Base-by-base conservation (phyloP, 139 green algal genomes). In the Chlamydomonas schloesseri region DNA sequence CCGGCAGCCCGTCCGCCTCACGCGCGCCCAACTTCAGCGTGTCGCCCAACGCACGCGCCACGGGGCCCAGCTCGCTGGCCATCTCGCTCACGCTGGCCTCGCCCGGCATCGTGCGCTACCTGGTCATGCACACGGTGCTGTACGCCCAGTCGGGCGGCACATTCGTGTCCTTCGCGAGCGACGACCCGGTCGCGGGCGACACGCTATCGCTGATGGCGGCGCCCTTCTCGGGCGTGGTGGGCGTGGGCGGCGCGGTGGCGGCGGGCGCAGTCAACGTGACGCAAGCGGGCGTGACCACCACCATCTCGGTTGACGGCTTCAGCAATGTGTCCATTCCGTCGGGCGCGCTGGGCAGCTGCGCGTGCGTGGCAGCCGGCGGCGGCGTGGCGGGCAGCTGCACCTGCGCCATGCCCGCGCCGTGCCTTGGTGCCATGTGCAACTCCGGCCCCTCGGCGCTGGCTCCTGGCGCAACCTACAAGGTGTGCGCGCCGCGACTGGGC, bases 391-490 rank as follows among this genome's bases (percentile, higher is more conserved):
- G 50, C 47, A n/a, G 53, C 36, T 93, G 90, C 71, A 42, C 47
- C n/a, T 93, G 90, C 71, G 34, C 34, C 17, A 42, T 84, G n/a
- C 53, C 86, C 24, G 68, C 82, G 15, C 72, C 57, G 0, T 93
- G 90, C 75, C 90, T 88, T 68, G 87, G 75, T 0, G 20, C 29
- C 11, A 64, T 88, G 33, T 93, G 90, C 73, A 53, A 83, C 31
- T n/a, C 83, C n/a, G 89, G 71, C n/a, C 69, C 55, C 0, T 65
- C 68, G 10, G 84, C 87, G 8, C 33, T 93, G 4, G 29, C 70
- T 13, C 80, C 90, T 2, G 88, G 87, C 81, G 83, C 90, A 10
- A 88, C 87, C 0, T 93, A 93, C 87, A 85, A 84, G 90, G 90
- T 93, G 36, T 3, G 70, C 29, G n/a, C 53, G n/a, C n/a, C n/a